Evolutionary conservation across 2,329 filamentous ascomycete species (phyloP), one percentile per base, ranked within the genome.

Genomic region (Cladosporium oxysporum): DNA sequence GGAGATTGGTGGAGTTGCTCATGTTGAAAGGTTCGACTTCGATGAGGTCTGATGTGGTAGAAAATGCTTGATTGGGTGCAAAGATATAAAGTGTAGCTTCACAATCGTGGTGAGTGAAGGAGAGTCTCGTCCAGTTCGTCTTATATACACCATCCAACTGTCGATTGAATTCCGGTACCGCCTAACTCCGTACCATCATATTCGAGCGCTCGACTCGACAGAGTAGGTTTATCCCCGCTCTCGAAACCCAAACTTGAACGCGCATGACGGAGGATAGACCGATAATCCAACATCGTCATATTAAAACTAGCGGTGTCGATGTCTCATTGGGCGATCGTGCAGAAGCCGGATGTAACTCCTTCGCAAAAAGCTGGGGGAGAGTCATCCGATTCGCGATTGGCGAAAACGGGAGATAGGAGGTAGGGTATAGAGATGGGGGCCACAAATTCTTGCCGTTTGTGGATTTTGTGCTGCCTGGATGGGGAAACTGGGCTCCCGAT

Each of bases 1-100:
- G 90, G 11, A 75, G 50, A 5, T 33, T 35, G 37, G 41, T 21
- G 18, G 41, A 31, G 8, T 28, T 12, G 26, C 37, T 61, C 58
- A 61, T 61, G 29, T 49, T 61, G 58, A 12, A 21, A 21, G 12
- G 12, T 35, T 35, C 33, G 12, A 31, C 23, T 18, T 16, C 23
- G 52, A 55, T 3, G 16, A 31, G 29, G n/a, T 21, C 23, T 8
- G 12, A 12, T 58, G 31, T 21, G 4, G 12, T 26, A 23, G 23
- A 5, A n/a, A 1, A 5, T 33, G 28, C 2, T 29, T 23, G 5
- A 18, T 2, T 55, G 28, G 2, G 12, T 53, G 50, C 11, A n/a
- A 26, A 11, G 18, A 18, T 31, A 18, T 5, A 21, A 5, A 35
- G 5, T 29, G 18, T 14, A n/a, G 16, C 50, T 31, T n/a, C 18